Percentiles rank a stretch among this genome's conserved stretches.
Conservation (phyloP, 495 filamentous ascomycete species). For the Podospora pseudopauciseta region DNA sequence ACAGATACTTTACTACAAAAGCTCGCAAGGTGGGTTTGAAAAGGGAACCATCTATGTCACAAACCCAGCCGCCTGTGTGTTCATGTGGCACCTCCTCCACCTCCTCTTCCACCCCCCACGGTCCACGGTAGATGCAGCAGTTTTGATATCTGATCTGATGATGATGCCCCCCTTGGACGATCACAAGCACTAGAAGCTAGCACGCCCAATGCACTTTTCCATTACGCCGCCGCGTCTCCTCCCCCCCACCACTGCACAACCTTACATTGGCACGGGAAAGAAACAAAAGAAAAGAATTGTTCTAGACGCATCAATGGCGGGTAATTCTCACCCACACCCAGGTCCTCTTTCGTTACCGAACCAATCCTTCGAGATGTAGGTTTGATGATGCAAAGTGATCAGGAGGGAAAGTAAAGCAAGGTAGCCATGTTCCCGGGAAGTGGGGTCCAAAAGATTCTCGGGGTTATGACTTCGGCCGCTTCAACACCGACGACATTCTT, state of each 20-base stretch:
- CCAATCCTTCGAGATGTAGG: neutral
- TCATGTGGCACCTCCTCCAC: too few species aligned
- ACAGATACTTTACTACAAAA: neutral
- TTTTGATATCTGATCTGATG: neutral
- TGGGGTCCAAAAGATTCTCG: neutral
- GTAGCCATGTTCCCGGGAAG: neutral
- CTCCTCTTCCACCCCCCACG: neutral
- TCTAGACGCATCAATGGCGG: neutral
- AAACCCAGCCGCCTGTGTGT: neutral
- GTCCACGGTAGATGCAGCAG: neutral
- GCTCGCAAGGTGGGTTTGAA: neutral
- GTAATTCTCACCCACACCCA: neutral
- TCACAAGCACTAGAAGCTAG: neutral
- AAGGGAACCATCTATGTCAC: neutral
- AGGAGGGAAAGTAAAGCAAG: neutral
- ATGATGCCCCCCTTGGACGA: neutral
- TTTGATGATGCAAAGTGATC: neutral
- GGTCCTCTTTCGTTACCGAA: neutral
- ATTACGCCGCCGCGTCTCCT: neutral
- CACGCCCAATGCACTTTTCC: neutral
- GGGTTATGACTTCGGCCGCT: neutral
- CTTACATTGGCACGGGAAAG: neutral
- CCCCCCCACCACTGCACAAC: neutral
- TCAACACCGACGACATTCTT: slow-evolving; percentile 2
- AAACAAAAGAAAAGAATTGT: neutral